Base-by-base conservation (phyloP, 306 rosid genomes). In the Vachellia collinsii region DNA sequence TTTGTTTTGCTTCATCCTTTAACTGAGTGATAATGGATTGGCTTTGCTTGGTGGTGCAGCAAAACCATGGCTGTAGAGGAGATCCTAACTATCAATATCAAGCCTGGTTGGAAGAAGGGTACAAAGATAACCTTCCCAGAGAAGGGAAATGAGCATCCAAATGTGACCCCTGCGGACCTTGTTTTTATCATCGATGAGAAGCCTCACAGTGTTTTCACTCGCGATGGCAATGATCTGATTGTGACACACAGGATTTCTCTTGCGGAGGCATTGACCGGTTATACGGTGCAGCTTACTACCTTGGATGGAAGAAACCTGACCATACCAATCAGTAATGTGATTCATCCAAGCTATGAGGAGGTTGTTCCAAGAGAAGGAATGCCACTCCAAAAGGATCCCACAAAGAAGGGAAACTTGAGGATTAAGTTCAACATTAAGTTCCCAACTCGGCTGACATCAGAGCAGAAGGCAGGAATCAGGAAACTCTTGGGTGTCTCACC, bases 81-180 rank as follows among this genome's bases (percentile, higher is more conserved):
- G 69, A 88, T 90, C 51, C 73, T 90, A 56, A 90, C 94, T 59
- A 88, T 88, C 3, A 72, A 75, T 42, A 80, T 90, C 12, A 90
- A 90, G 50, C 91, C 92, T 6, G 92, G 94, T 47, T 88, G 94
- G 94, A 90, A 88, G 77, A 88, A 90, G 77, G 92, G 94, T 23
- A 90, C 94, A 23, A 88, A 87, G 86, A 88, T 90, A 74, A 90
- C 92, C 41, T 90, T 88, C 74, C 92, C 88, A 0, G 89, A 90
- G 67, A 90, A 88, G 63, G 94, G 94, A 13, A 85, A 90, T 1
- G 89, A 88, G 73, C 90, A 83, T 46, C 90, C 87, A 8, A 80
- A 87, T 5, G 73, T 88, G 53, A 62, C 53, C 0, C 79, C 92
- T 0, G 88, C 92, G 0, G 92, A 90, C 78, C 87, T 90, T 34